A percentile compares a stretch with the other conserved stretches of the same genome.
phyloP scores from a whole-genome alignment of 2,329 filamentous ascomycete species.

The Epichloe festucae region DNA sequence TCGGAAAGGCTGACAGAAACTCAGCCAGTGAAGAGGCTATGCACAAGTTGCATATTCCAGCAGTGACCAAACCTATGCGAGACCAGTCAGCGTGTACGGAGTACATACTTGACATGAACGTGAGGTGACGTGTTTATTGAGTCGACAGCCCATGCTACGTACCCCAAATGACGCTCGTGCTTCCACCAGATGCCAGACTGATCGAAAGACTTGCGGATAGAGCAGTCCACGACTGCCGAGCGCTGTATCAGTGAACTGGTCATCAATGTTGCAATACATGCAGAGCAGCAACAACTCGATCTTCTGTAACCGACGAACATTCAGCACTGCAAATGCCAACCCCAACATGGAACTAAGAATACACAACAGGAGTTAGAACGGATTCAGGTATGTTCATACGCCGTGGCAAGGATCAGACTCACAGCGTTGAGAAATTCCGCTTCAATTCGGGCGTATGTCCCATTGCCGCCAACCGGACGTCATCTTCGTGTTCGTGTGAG shows the following conservation, averaged over 20 bases:
- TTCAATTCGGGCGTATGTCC: constrained; percentile 14
- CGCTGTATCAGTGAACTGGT: too few relatives aligned
- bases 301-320: constrained; percentile 12
- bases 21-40: constrained; percentile 56
- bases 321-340: constrained; percentile 32
- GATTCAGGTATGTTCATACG: not conserved
- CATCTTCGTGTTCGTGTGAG: constrained; percentile 8
- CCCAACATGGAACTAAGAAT: constrained; percentile 24
- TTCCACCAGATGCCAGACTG: constrained; percentile 52
- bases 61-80: constrained; percentile 15
- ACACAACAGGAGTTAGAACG: not conserved
- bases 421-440: constrained; percentile 15
- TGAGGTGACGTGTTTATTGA: too few relatives aligned
- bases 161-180: constrained; percentile 60
- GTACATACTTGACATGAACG: too few relatives aligned
- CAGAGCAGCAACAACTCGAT: not conserved
- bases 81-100: too few relatives aligned
- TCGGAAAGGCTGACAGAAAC: constrained; percentile 50
- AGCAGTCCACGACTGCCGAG: constrained; percentile 27
- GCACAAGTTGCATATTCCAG: constrained; percentile 21
- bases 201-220: constrained; percentile 31
- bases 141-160: not conserved
- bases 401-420: not conserved
- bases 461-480: constrained; percentile 14
- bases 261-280: too few relatives aligned